Base-by-base conservation (phyloP, 169 alveolate genomes). In the Plasmodium sp. region DNA sequence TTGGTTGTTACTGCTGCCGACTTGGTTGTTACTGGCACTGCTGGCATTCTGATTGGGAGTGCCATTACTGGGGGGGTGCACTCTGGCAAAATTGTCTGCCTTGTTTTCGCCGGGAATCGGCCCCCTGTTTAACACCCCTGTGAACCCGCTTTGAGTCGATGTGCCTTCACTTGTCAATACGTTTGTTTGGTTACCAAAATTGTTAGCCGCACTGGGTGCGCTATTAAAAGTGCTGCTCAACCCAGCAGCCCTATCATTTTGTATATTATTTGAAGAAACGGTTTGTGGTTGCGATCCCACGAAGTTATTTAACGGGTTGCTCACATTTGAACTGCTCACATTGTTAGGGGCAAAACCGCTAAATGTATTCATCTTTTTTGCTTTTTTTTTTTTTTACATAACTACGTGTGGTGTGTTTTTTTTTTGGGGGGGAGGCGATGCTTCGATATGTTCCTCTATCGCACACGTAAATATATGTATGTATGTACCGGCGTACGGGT, bases 341-440 rank as follows among this genome's bases (percentile, higher is more conserved):
- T 39, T 45, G 54, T 51, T 39, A 71, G 54, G n/a, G 33, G 36
- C 2, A 43, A 71, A 67, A 39, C 18, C 36, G 16, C 77, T 62
- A 67, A 84, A 84, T 22, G 82, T 67, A 67, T 14, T 54, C 92
- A 84, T 84, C 51, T 71, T 54, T 27, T 51, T 51, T 51, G 62
- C 62, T 48, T 48, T 48, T 81, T 81, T 81, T 81, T 81, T 81
- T 14, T 51, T 54, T 81, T n/a, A 36, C 56, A 36, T 75, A 36
- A 36, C 56, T 75, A n/a, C 45, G 14, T 41, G 31, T 75, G 31
- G 12, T 72, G n/a, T 72, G 39, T 72, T 31, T 72, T 72, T 18
- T 72, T 72, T 18, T 75, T 3, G 18, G n/a, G 18, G 39, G 14
- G 34, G 27, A 36, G 48, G 31, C 16, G 83, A 51, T 67, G 43